Base-by-base conservation (phyloP, 495 filamentous ascomycete genomes). In the Geopyxis carbonaria region DNA sequence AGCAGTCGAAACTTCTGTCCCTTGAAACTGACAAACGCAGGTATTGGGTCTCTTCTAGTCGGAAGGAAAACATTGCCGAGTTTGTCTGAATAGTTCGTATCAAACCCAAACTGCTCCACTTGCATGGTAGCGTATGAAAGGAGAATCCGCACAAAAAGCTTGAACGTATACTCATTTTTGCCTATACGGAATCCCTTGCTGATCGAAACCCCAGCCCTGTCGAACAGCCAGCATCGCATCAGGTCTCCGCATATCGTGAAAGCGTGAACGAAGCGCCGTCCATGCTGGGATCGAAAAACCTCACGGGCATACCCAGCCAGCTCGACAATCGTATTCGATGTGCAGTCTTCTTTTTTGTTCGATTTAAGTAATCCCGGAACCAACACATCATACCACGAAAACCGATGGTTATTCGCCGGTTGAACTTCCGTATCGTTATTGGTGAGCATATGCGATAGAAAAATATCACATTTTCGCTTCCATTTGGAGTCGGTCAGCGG, bases 211-310 rank as follows among this genome's bases (percentile, higher is more conserved):
- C 47, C 46, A 38, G 42, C 57, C 9, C 56, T 47, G 42, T 59
- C 48, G 37, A 61, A 59, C 11, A 57, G 43, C 56, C 51, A 61
- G n/a, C 34, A 23, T 29, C 53, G 20, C 24, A 59, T 57, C 11
- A 8, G 19, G 31, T 20, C 43, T 10, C 41, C 43, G 31, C 34
- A 44, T 16, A 60, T n/a, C n/a, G 38, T 44, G 35, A 60, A 57
- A 7, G 28, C 50, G 42, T 55, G 48, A 19, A 53, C 25, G 31
- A 47, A 59, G 4, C 47, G 47, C 6, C 55, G 51, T 5, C 43
- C 42, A 9, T 46, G 46, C 25, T 57, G 44, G 19, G 3, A 5
- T 9, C 24, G 10, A 34, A 47, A 53, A 5, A 53, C 39, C 8
- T 43, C 35, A 4, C 42, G 37, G 3, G 35, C 48, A 29, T 31